These are phyloP conservation scores for Schizosaccharomyces osmophilus DNA, from an alignment of 805 yeast genomes.

Conservation along the genomic window DNA sequence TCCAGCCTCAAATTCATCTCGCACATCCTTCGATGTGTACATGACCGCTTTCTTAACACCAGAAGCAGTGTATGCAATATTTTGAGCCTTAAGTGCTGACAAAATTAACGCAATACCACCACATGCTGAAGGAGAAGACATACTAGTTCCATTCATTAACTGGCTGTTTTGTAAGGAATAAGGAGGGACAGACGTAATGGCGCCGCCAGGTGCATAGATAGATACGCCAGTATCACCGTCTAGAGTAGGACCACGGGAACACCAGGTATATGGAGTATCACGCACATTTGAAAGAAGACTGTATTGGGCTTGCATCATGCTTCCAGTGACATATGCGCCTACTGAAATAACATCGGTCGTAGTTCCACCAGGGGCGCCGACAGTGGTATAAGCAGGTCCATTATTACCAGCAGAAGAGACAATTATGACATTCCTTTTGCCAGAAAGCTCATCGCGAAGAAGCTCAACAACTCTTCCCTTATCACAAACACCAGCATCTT, in stretches of 20 bases:
- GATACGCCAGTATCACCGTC: slow-evolving; percentile 2
- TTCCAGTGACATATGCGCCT: slow-evolving; percentile 1
- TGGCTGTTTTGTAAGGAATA: background rate
- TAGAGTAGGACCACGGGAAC: slow-evolving; percentile 1
- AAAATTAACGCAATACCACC: slow-evolving; percentile 1
- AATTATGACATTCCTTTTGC: background rate
- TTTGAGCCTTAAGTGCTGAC: background rate
- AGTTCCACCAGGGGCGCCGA: slow-evolving; percentile 3
- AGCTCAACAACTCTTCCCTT: background rate
- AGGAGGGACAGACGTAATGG: slow-evolving; percentile 2
- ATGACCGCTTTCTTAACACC: background rate
- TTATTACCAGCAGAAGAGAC: slow-evolving; percentile 3
- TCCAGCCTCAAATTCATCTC: background rate
- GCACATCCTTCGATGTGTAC: background rate
- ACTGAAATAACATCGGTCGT: background rate
- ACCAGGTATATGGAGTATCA: slow-evolving; percentile 2
- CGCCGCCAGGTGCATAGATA: slow-evolving; percentile 2
- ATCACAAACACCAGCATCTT: background rate
- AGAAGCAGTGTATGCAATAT: background rate
- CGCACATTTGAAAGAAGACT: background rate
- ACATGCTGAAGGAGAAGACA: slow-evolving; percentile 3
- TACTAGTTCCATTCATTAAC: slow-evolving; percentile 2
- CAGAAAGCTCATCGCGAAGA: background rate
- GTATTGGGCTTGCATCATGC: slow-evolving; percentile 2
- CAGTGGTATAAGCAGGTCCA: slow-evolving; percentile 1